phyloP scores from a whole-genome alignment of 192 early-diverging fungal genomes.

The Gamsiella multidivaricata region DNA sequence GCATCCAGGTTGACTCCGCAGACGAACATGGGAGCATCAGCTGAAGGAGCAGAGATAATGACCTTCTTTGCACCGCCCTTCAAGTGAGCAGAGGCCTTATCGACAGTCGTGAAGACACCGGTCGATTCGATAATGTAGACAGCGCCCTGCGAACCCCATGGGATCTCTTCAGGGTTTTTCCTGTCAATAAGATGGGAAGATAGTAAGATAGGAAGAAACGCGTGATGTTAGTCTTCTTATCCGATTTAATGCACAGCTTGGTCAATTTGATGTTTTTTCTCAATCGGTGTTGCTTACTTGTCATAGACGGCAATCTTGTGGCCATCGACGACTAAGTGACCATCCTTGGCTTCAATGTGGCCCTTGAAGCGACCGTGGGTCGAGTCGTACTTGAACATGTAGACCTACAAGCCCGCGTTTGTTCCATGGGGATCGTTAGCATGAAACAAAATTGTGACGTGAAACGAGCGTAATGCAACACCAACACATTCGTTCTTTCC shows the following conservation, averaged over 20 bases:
- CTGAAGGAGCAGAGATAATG: conserved; percentile 96
- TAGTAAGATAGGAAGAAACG: background rate
- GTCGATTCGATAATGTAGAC: conserved; percentile 98
- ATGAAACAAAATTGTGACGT: conserved; percentile 7
- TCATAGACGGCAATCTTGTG: conserved; percentile 77
- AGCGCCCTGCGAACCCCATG: conserved; percentile 85
- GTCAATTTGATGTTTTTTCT: background rate
- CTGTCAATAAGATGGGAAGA: conserved; percentile 2
- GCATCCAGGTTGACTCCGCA: conserved; percentile 95
- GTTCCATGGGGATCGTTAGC: background rate
- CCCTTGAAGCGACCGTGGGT: conserved; percentile 97
- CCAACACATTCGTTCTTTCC: too few relatives aligned
- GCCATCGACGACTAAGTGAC: conserved; percentile 93
- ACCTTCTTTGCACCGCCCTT: conserved; percentile 98
- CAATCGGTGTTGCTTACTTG: conserved; percentile 45
- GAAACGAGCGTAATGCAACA: too few relatives aligned
- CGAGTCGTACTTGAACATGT: conserved; percentile 98
- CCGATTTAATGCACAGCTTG: too few relatives aligned
- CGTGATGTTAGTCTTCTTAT: background rate
- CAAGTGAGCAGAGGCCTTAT: conserved; percentile 87
- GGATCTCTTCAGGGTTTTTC: conserved; percentile 87
- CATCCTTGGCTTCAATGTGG: conserved; percentile 79
- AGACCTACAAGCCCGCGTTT: conserved; percentile 61
- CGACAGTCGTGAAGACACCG: conserved; percentile 95
- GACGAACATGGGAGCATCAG: conserved; percentile 98